Percentiles rank a stretch among this genome's conserved stretches.
Conservation (phyloP, 1,284 basidiomycete genomes). For the Cutaneotrichosporon cavernicola region DNA sequence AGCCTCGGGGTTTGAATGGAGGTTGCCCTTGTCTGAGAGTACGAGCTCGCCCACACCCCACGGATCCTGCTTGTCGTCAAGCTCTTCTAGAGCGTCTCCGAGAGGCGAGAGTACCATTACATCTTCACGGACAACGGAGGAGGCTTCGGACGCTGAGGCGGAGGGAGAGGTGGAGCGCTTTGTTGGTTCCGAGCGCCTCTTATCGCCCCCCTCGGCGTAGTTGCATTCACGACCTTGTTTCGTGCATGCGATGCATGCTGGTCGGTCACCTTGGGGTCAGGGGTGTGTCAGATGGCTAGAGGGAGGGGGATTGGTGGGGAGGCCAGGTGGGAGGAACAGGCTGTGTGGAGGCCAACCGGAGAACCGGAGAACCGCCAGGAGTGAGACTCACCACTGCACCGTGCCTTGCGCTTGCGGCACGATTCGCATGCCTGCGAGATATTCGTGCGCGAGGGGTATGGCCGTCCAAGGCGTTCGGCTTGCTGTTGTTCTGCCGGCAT, state of each 20-base stretch:
- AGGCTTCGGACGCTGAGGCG: background rate
- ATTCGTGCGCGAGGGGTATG: background rate
- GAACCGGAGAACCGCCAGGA: background rate
- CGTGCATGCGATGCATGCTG: conserved; percentile 3
- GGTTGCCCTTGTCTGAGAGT: background rate
- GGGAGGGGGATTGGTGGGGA: background rate
- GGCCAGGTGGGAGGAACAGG: background rate
- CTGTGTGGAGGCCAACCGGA: background rate
- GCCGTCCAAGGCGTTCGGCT: background rate
- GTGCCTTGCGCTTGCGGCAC: conserved; percentile 2
- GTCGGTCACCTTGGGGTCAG: conserved; percentile 5
- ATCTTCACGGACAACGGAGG: background rate
- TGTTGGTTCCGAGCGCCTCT: background rate
- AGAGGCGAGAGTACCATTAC: background rate
- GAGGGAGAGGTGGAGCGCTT: background rate
- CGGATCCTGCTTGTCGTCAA: background rate
- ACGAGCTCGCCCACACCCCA: conserved; percentile 4
- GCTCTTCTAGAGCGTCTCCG: background rate
- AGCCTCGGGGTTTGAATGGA: conserved; percentile 3
- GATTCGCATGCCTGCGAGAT: conserved; percentile 3
- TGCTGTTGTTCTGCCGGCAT: background rate
- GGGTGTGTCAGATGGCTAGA: background rate
- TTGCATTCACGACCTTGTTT: conserved; percentile 1
- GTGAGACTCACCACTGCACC: background rate
- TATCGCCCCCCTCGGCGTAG: conserved; percentile 1